Conservation (phyloP, 257 asterid species). For the Ocimum tenuiflorum region DNA sequence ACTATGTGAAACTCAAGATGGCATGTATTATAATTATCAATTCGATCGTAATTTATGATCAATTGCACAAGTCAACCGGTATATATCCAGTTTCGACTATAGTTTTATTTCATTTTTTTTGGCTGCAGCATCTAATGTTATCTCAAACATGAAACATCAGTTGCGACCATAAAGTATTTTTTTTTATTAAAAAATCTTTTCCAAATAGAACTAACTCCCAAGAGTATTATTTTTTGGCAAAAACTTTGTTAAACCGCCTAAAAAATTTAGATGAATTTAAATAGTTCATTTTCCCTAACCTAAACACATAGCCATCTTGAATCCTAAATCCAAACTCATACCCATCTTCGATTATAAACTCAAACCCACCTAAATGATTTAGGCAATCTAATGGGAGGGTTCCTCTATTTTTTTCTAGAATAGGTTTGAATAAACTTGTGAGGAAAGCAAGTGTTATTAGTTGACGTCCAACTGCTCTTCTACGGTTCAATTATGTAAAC, state of each 20-base stretch:
- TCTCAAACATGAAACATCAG: constrained; percentile 5
- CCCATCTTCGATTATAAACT: no score
- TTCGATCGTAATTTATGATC: neutral
- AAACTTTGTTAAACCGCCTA: no score
- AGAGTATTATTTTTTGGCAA: no score
- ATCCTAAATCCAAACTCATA: no score
- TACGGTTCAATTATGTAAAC: neutral
- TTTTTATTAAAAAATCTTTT: neutral
- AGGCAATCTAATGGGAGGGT: no score
- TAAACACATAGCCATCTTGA: no score
- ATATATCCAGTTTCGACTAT: neutral
- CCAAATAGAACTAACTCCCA: neutral
- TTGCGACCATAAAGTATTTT: neutral
- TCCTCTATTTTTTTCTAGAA: neutral
- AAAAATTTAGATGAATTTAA: no score
- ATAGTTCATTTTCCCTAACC: no score
- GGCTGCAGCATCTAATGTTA: neutral
- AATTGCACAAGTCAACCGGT: neutral
- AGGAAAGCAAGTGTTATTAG: neutral
- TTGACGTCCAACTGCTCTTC: neutral
- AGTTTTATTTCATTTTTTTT: neutral
- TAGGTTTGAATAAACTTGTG: neutral
- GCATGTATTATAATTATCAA: neutral
- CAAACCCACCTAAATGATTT: no score
- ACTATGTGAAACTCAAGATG: no score